These are phyloP conservation scores for Macrophomina phaseolina DNA, from an alignment of 2,329 filamentous ascomycete species.

Conservation along the genomic window DNA sequence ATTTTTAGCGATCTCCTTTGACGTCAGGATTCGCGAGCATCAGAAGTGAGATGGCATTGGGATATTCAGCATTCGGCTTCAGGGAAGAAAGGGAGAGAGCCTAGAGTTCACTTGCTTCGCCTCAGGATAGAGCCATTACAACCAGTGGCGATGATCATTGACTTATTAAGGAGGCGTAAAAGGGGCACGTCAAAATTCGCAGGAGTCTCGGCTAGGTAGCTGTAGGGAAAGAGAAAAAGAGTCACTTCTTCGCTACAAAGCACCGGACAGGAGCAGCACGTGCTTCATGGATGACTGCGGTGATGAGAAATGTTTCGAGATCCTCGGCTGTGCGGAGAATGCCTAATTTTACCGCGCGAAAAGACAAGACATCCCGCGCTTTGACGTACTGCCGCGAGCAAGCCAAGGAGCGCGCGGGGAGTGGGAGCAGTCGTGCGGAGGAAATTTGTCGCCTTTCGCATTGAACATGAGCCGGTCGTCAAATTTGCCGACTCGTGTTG, in stretches of 20 bases:
- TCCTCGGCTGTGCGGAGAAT: not conserved
- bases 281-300: not conserved
- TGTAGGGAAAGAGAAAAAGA: not conserved
- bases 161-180: not conserved
- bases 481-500: no score
- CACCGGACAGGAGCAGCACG: not conserved
- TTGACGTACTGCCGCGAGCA: no score
- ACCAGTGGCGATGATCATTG: not conserved
- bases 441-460: no score
- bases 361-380: no score
- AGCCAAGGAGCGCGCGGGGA: no score
- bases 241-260: not conserved
- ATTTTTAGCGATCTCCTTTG: slow-evolving; percentile 16
- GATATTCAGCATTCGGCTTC: not conserved
- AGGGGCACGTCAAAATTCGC: not conserved
- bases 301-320: not conserved
- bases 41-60: not conserved
- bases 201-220: slow-evolving; percentile 9
- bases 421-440: no score
- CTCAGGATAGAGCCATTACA: not conserved
- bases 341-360: no score
- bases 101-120: not conserved
- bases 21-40: not conserved
- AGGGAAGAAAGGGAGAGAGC: not conserved
- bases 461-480: no score